Conservation (phyloP, 768 basidiomycete genomes). For the Mycena vitilis region DNA sequence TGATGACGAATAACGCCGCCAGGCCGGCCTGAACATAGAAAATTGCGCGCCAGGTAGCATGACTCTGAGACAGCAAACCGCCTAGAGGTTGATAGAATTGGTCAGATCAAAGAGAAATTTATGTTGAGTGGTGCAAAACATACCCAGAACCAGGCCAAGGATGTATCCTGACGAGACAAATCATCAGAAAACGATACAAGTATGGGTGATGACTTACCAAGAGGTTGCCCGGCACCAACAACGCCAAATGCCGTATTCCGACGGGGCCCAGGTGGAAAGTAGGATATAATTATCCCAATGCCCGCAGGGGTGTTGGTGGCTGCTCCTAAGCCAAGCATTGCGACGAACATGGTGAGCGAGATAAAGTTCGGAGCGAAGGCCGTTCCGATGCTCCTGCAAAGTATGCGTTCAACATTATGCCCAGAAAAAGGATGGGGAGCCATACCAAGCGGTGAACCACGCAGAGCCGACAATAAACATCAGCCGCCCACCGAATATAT, state of each 20-base stretch:
- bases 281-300: slow-evolving; percentile 36
- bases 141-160: slow-evolving; percentile 44
- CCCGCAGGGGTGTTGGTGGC: slow-evolving; percentile 46
- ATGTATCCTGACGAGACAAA: slow-evolving; percentile 30
- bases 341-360: slow-evolving; percentile 41
- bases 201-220: slow-evolving; percentile 26
- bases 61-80: slow-evolving; percentile 8
- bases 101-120: background rate
- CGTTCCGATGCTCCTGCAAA: slow-evolving; percentile 8
- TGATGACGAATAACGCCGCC: slow-evolving; percentile 2
- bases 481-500: slow-evolving; percentile 37
- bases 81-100: background rate
- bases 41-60: slow-evolving; percentile 6
- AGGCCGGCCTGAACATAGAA: slow-evolving; percentile 16
- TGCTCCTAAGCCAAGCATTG: slow-evolving; percentile 42
- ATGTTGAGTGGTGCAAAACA: background rate
- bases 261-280: slow-evolving; percentile 40
- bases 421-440: no score
- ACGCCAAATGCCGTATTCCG: slow-evolving; percentile 43
- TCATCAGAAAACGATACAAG: no score
- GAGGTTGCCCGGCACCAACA: slow-evolving; percentile 43
- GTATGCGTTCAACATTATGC: no score
- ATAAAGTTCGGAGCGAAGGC: slow-evolving; percentile 42
- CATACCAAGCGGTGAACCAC: slow-evolving; percentile 39
- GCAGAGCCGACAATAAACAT: slow-evolving; percentile 45